phyloP scores from a whole-genome alignment of 495 filamentous ascomycete species.

The Cladorrhinum samala region DNA sequence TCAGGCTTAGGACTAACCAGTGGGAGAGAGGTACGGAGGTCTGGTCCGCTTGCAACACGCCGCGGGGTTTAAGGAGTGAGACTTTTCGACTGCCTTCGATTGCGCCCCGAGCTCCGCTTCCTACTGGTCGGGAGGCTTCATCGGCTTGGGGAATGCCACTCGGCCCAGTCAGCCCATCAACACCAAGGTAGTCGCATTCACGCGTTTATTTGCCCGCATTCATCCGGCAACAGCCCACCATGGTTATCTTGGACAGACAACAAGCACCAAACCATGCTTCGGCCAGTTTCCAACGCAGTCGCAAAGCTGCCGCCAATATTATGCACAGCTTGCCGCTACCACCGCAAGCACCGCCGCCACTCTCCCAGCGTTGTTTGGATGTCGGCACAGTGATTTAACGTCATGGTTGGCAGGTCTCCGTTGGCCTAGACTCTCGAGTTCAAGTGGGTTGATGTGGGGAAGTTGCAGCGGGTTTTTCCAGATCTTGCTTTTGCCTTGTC shows the following conservation, averaged over 20 bases:
- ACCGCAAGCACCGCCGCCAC: not conserved
- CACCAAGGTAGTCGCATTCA: not conserved
- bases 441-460: not conserved
- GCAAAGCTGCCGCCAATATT: not conserved
- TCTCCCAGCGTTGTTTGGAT: too few species aligned
- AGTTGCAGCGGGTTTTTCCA: not conserved
- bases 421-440: not conserved
- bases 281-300: not conserved
- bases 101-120: not conserved
- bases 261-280: not conserved
- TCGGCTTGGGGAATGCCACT: not conserved
- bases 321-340: not conserved
- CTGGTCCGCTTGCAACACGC: not conserved
- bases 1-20: too few species aligned
- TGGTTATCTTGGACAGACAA: too few species aligned
- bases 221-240: too few species aligned
- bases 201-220: not conserved
- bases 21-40: too few species aligned
- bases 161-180: constrained; percentile 2
- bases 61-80: not conserved
- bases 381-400: not conserved
- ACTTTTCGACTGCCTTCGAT: constrained; percentile 3
- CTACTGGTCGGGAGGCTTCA: not conserved
- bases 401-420: not conserved
- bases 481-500: not conserved